These are phyloP conservation scores for Falciphora oryzae DNA, from an alignment of 2,329 filamentous ascomycete species.

Conservation along the genomic window DNA sequence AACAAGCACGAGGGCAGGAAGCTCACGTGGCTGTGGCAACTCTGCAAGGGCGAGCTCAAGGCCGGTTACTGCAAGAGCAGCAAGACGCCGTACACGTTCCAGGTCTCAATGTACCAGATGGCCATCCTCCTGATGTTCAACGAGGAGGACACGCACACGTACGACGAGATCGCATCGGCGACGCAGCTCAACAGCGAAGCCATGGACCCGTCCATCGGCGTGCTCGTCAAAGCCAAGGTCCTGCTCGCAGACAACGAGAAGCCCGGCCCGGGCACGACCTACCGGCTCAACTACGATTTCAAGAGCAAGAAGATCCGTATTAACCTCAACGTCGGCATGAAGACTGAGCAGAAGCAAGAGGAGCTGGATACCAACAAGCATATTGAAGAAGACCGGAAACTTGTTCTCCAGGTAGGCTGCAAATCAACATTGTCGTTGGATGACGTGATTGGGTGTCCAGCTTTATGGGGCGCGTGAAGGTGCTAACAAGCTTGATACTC, in stretches of 20 bases:
- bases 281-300: slow-evolving; percentile 87
- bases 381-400: slow-evolving; percentile 95
- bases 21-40: slow-evolving; percentile 95
- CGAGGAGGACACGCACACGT: slow-evolving; percentile 76
- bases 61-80: slow-evolving; percentile 84
- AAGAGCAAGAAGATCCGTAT: slow-evolving; percentile 98
- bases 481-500: background rate
- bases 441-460: slow-evolving; percentile 2
- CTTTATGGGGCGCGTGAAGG: slow-evolving; percentile 8
- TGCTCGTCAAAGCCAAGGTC: slow-evolving; percentile 91
- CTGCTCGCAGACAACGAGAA: slow-evolving; percentile 56
- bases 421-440: slow-evolving; percentile 1
- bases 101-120: slow-evolving; percentile 98
- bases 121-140: slow-evolving; percentile 93
- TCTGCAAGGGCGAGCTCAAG: slow-evolving; percentile 96
- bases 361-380: slow-evolving; percentile 98
- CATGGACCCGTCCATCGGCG: slow-evolving; percentile 77
- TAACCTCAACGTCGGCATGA: slow-evolving; percentile 91
- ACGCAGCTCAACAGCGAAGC: slow-evolving; percentile 77
- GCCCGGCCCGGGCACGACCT: slow-evolving; percentile 70
- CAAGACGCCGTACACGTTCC: slow-evolving; percentile 93
- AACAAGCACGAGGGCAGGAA: slow-evolving; percentile 96
- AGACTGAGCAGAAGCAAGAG: slow-evolving; percentile 94
- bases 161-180: slow-evolving; percentile 78
- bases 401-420: slow-evolving; percentile 82